Base-by-base conservation (phyloP, 768 basidiomycete species). In the Xerocomellus intermedius region DNA sequence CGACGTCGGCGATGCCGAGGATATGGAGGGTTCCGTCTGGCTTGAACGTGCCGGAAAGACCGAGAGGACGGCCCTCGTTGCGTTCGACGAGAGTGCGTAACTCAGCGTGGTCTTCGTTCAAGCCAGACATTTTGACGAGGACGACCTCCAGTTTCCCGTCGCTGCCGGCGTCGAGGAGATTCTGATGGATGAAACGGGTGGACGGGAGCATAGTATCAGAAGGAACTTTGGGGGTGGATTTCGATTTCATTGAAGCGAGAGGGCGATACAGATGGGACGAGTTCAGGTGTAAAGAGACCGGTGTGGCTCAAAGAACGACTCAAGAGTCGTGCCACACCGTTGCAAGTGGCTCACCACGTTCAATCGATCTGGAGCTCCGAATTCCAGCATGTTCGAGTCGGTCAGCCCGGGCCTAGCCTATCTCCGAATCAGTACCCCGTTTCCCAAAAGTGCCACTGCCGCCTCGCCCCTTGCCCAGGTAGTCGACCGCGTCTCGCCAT, bases 1-100 rank as follows among this genome's bases (percentile, higher is more conserved):
- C 52, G 32, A 62, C 52, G 12, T 71, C 69, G 2, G 71, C 62
- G 46, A 71, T 38, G 19, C 66, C 68, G 44, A 71, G 61, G 48
- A 67, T 30, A 19, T 55, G 58, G 26, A 71, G 68, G 10, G 51
- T 42, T 10, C 70, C 64, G 17, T 57, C 46, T n/a, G 43, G 46
- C n/a, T 63, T 24, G 43, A 62, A 72, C 9, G 61, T 21, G 24
- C 61, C 60, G 1, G 70, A 71, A 30, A 71, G 64, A 39, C 70
- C 70, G 6, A 71, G 65, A 42, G 71, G 55, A 16, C 64, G 69
- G 17, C 71, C 70, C 10, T 73, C 71, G 55, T 71, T 71, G 54
- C 69, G 62, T 43, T 69, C 62, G 3, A 71, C 59, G 49, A 71
- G 33, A 19, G 53, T 54, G 30, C 62, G 58, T 12, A 71, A 30